Evolutionary conservation across 2,329 filamentous ascomycete genomes (phyloP), one percentile per base, ranked within the genome.

Genomic region (Cladosporium sp.): DNA sequence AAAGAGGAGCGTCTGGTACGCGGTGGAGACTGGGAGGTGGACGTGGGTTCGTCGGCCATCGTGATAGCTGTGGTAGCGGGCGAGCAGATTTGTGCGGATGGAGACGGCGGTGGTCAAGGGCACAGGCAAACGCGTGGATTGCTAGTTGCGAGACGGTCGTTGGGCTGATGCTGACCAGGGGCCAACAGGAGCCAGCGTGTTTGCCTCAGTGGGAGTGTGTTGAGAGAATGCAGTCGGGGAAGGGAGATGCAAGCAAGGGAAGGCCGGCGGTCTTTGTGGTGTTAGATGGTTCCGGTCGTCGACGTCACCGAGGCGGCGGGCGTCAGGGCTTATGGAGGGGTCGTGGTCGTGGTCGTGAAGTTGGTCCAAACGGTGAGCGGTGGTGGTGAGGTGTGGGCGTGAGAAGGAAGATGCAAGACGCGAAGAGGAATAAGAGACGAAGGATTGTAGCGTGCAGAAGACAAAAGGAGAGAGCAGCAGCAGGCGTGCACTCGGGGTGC

Each of bases 1-100:
- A 80, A 71, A 5, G 77, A 79, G 35, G 77, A 74, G 61, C 78
- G 77, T 49, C 78, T 75, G 44, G 70, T 67, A 49, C 73, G 68
- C 15, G 72, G 66, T 34, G 70, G 64, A 55, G 64, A 67, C 37
- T 71, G 70, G 37, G 73, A 71, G 45, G 71, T 68, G 47, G 72
- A 73, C 25, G 73, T 73, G 52, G 71, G 72, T 66, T 71, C 70
- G 65, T 71, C 73, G 64, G 70, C 69, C 68, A 70, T 70, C n/a
- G n/a, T n/a, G n/a, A n/a, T n/a, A 44, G 51, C 28, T 48, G 45
- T 28, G 52, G 22, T 36, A 19, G 15, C 40, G 52, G 52, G 20
- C 34, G 52, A 39, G 40, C 52, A 40, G 40, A 45, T 55, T 8
- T 20, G 20, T 10, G 52, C 52, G 52, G 52, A 37, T 36, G 12